phyloP scores from a whole-genome alignment of 306 rosid genomes.

The Fragaria ananassa region DNA sequence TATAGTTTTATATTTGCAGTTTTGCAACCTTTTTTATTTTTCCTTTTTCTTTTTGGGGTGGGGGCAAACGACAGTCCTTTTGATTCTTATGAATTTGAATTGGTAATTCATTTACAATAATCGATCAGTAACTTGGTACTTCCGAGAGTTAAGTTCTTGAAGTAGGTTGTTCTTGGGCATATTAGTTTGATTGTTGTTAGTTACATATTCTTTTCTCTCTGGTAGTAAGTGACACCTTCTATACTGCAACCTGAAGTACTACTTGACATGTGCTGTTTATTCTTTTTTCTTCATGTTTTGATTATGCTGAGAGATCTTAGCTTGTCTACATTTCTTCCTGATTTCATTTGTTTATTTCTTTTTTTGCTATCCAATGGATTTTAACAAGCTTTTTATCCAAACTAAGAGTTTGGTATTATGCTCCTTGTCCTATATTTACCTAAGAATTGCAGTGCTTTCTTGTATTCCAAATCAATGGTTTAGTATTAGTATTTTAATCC shows the following conservation, averaged over 20 bases:
- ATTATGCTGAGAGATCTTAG: not conserved
- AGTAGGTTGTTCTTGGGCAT: slow-evolving; percentile 1
- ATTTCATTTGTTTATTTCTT: not conserved
- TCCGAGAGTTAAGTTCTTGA: not conserved
- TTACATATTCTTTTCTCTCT: not conserved
- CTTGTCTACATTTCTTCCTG: not conserved
- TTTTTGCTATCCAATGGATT: not conserved
- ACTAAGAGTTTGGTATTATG: not conserved
- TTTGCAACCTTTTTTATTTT: not conserved
- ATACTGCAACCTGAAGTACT: not conserved
- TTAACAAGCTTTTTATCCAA: not conserved
- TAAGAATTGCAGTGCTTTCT: not conserved
- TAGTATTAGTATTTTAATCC: not conserved
- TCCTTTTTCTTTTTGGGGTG: not conserved
- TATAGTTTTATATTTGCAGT: not conserved
- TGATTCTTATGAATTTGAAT: not conserved
- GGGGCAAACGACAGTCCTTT: not conserved
- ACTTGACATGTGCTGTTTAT: not conserved
- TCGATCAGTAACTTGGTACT: not conserved
- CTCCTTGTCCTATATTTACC: not conserved
- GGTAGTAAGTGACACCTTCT: not conserved
- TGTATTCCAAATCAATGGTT: not conserved
- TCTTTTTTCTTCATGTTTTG: not conserved
- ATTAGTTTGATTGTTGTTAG: not conserved
- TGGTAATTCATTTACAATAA: not conserved